Conservation (phyloP, 1,284 basidiomycete species). For the Naganishia sp. region DNA sequence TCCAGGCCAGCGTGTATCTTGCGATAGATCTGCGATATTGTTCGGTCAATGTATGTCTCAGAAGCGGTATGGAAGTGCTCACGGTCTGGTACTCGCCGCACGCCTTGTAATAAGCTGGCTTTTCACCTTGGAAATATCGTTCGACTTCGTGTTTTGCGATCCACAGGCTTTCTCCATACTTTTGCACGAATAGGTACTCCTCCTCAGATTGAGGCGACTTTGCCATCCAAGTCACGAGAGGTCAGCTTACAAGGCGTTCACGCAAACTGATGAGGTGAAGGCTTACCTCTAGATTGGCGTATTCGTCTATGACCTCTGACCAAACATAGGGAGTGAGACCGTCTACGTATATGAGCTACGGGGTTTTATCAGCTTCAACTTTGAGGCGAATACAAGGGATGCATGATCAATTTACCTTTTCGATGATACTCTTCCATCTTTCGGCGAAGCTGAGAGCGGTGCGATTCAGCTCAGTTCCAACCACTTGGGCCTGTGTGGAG, state of each 20-base stretch:
- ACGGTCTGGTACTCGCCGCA: slow-evolving; percentile 33
- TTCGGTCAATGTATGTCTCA: neutral
- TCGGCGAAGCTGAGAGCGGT: slow-evolving; percentile 45
- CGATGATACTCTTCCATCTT: slow-evolving; percentile 45
- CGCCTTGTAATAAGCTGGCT: slow-evolving; percentile 31
- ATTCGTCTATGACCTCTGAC: slow-evolving; percentile 30
- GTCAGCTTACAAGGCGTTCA: neutral
- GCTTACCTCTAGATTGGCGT: slow-evolving; percentile 29
- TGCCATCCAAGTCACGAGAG: too few relatives aligned
- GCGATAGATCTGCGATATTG: slow-evolving; percentile 39
- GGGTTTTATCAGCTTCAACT: neutral
- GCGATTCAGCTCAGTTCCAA: slow-evolving; percentile 47
- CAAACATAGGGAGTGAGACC: slow-evolving; percentile 29
- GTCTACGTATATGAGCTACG: slow-evolving; percentile 33
- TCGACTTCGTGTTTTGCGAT: slow-evolving; percentile 31
- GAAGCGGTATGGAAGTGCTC: neutral
- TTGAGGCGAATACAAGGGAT: too few relatives aligned
- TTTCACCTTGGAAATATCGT: slow-evolving; percentile 29
- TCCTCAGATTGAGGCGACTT: slow-evolving; percentile 32
- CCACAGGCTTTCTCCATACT: slow-evolving; percentile 28
- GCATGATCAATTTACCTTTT: slow-evolving; percentile 18
- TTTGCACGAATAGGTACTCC: slow-evolving; percentile 32
- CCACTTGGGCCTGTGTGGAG: slow-evolving; percentile 42
- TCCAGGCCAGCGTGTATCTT: slow-evolving; percentile 43
- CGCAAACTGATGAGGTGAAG: neutral